phyloP scores from a whole-genome alignment of 164 flowering plant species.

The Brasenia schreberi region DNA sequence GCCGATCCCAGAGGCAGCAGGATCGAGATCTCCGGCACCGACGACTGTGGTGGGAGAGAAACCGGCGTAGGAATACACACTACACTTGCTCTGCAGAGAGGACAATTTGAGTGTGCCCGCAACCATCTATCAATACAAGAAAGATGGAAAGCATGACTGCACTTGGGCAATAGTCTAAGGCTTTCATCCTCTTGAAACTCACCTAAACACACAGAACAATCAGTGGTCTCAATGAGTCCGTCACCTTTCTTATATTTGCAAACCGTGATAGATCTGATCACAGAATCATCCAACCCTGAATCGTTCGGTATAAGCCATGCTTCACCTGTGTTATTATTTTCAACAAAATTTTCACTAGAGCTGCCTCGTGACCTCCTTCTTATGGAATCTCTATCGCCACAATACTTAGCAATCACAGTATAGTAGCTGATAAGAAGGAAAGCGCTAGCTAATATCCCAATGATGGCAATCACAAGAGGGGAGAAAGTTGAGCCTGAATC shows the following conservation, averaged over 20 bases:
- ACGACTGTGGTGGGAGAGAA: constrained; percentile 8
- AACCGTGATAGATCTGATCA: constrained; percentile 54
- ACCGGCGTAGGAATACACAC: constrained; percentile 6
- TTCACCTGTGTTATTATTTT: constrained; percentile 13
- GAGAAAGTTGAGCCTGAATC: constrained; percentile 29
- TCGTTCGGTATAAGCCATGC: constrained; percentile 32
- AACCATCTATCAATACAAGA: constrained; percentile 83
- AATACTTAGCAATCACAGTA: constrained; percentile 45
- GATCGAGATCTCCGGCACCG: background rate
- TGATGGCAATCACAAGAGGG: constrained; percentile 48
- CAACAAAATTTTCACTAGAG: constrained; percentile 15
- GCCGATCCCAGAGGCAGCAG: background rate
- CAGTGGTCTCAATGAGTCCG: constrained; percentile 55
- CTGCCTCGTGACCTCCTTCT: constrained; percentile 6
- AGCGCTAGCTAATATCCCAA: constrained; percentile 54
- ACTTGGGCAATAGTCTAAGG: constrained; percentile 62
- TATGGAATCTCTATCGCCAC: constrained; percentile 20
- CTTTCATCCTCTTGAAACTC: constrained; percentile 66
- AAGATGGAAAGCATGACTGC: constrained; percentile 82
- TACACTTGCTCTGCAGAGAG: constrained; percentile 58
- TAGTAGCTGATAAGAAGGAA: constrained; percentile 60
- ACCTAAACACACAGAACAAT: constrained; percentile 72
- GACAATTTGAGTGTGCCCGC: constrained; percentile 65
- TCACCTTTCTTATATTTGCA: constrained; percentile 53
- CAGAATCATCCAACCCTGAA: constrained; percentile 52